Percentiles rank a stretch among this genome's conserved stretches.
Evolutionary conservation across 305 asterid species (phyloP).

Genomic region (Fraxinus albicans): DNA sequence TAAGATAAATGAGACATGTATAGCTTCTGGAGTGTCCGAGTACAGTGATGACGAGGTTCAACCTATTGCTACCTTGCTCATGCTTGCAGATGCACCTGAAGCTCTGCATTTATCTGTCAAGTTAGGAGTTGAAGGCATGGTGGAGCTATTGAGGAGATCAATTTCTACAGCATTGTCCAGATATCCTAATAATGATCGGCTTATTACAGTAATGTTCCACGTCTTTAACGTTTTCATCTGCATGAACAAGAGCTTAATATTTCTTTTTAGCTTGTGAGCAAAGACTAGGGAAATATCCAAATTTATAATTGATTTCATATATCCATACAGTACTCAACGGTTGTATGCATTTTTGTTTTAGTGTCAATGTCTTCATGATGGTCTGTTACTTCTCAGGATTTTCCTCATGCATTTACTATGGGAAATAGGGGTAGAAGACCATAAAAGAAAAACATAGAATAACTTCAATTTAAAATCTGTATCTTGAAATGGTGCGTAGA

Average conservation of each 20-base stretch:
- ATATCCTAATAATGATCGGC: constrained; percentile 86
- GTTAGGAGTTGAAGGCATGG: constrained; percentile 90
- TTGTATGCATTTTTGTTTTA: neutral
- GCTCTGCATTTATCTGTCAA: constrained; percentile 89
- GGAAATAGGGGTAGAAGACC: neutral
- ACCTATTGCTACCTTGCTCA: constrained; percentile 90
- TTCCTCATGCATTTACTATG: neutral
- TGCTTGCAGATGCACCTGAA: constrained; percentile 98
- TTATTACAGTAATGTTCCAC: constrained; percentile 59
- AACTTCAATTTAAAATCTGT: neutral
- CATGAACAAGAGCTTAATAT: constrained; percentile 17
- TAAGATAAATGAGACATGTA: constrained; percentile 80
- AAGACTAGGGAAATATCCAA: constrained; percentile 12
- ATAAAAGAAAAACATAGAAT: neutral
- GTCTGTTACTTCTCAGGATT: neutral
- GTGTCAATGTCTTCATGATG: neutral
- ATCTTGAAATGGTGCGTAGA: neutral
- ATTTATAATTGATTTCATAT: constrained; percentile 11
- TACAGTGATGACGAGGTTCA: constrained; percentile 91
- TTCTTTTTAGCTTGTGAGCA: constrained; percentile 8
- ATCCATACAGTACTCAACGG: neutral
- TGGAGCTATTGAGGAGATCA: constrained; percentile 81
- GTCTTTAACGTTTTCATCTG: constrained; percentile 26
- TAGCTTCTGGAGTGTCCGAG: constrained; percentile 78
- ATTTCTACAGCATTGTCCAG: constrained; percentile 78